Evolutionary conservation across 176 grass and related monocot species (phyloP), one percentile per base, ranked within the genome.

Genomic region (Eragrostis curvula): DNA sequence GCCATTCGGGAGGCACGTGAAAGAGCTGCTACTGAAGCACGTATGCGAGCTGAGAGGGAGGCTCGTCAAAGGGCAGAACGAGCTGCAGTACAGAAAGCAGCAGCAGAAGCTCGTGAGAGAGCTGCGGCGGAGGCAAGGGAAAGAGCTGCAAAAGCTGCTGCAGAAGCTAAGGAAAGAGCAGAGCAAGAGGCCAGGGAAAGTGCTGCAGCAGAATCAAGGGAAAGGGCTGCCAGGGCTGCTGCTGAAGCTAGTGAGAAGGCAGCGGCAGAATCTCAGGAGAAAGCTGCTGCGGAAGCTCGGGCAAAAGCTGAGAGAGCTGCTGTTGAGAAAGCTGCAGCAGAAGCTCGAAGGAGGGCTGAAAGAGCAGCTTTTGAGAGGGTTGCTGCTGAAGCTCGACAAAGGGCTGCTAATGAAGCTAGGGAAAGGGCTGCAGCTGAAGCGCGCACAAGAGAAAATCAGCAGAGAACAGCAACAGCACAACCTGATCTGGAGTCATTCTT

Each of bases 401-500:
- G 90, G 64, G 79, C 88, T 43, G 73, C 74, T 57, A 65, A 78
- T 66, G 85, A 85, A 51, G 87, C 86, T 47, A 85, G 75, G 71
- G 79, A 86, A 81, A 91, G 78, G 43, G 85, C 73, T 53, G 82
- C 74, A 83, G 87, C 87, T 25, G 84, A 90, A 77, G 82, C 49
- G 73, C 50, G 78, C 42, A 63, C 86, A 81, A 92, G 73, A 87
- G 81, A 77, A 81, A 79, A 75, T 66, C 86, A 67, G 57, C 66
- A 70, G 42, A 85, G 69, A 52, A 46, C 75, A 40, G 50, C 73
- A 71, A 36, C 81, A 21, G n/a, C 57, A 40, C 65, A 86, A 71
- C 78, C 89, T 86, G 93, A 95, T 83, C 79, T 92, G 6, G 92
- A 92, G 11, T 95, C 92, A 16, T 75, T 95, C 71, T 95, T 95